Conservation (phyloP, 2,329 filamentous ascomycete genomes). For the Diaporthe vexans region DNA sequence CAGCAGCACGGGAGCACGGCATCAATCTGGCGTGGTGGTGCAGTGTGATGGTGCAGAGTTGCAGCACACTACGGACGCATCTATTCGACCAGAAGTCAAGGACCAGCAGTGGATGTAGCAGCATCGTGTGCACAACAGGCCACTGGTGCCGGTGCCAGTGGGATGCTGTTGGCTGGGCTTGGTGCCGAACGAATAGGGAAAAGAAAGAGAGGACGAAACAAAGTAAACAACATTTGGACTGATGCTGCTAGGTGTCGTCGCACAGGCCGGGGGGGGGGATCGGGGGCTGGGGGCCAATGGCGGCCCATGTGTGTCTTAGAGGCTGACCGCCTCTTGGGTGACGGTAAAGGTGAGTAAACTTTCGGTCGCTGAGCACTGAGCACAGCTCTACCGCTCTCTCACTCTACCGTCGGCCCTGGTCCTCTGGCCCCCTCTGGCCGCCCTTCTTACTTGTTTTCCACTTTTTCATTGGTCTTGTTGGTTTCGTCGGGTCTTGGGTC, state of each 20-base stretch:
- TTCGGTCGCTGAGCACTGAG: constrained; percentile 25
- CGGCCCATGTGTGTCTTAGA: constrained; percentile 33
- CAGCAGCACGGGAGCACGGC: constrained; percentile 2
- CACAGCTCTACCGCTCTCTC: neutral
- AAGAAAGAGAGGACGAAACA: constrained; percentile 18
- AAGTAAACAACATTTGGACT: constrained; percentile 32
- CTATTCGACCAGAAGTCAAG: neutral
- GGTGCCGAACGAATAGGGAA: neutral
- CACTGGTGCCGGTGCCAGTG: neutral
- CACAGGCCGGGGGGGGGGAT: constrained; percentile 19
- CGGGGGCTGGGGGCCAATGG: neutral
- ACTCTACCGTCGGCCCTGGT: neutral
- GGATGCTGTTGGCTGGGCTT: too few relatives aligned
- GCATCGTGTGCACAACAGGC: neutral
- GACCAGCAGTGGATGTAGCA: neutral
- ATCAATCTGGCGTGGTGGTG: constrained; percentile 16
- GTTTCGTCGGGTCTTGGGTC: neutral
- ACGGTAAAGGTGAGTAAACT: constrained; percentile 14
- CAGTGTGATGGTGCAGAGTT: constrained; percentile 28
- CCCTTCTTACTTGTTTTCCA: constrained; percentile 1
- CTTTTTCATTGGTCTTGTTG: constrained; percentile 23
- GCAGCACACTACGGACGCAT: constrained; percentile 9
- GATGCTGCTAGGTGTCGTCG: constrained; percentile 23
- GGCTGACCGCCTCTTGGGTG: constrained; percentile 22
- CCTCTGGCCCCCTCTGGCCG: neutral